Conservation (phyloP, 495 filamentous ascomycete species). For the Xylaria scruposa region DNA sequence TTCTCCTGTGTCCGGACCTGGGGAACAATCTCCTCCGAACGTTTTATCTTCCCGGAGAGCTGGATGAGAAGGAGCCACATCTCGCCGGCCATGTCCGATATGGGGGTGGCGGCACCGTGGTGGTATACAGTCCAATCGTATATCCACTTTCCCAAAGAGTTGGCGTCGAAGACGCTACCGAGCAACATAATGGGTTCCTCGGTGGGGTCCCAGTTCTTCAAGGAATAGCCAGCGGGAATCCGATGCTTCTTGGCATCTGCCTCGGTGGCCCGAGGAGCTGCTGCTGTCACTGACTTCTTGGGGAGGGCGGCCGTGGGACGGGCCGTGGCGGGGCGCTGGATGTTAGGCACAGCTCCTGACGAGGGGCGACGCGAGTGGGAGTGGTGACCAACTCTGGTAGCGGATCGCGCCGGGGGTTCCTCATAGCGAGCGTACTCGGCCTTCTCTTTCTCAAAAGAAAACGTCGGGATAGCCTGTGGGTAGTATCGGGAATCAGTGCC, state of each 20-base stretch:
- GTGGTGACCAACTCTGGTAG: conserved; percentile 49
- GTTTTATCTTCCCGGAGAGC: conserved; percentile 94
- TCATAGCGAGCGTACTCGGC: conserved; percentile 46
- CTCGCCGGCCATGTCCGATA: conserved; percentile 91
- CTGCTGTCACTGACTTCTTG: conserved; percentile 32
- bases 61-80: conserved; percentile 95
- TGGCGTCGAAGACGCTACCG: conserved; percentile 96
- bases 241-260: conserved; percentile 79
- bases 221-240: conserved; percentile 90
- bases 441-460: conserved; percentile 47
- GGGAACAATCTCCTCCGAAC: conserved; percentile 80
- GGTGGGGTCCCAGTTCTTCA: conserved; percentile 98
- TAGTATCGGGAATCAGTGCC: conserved; percentile 64
- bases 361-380: conserved; percentile 52
- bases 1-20: conserved; percentile 74
- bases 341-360: conserved; percentile 46
- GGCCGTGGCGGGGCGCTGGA: conserved; percentile 49
- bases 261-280: conserved; percentile 63
- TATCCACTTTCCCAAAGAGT: conserved; percentile 98
- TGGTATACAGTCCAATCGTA: conserved; percentile 99
- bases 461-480: conserved; percentile 53
- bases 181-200: conserved; percentile 91
- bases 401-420: conserved; percentile 49
- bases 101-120: conserved; percentile 83
- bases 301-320: conserved; percentile 45